Conservation (phyloP, 1,284 basidiomycete species). For the Porogramme epimiltina region DNA sequence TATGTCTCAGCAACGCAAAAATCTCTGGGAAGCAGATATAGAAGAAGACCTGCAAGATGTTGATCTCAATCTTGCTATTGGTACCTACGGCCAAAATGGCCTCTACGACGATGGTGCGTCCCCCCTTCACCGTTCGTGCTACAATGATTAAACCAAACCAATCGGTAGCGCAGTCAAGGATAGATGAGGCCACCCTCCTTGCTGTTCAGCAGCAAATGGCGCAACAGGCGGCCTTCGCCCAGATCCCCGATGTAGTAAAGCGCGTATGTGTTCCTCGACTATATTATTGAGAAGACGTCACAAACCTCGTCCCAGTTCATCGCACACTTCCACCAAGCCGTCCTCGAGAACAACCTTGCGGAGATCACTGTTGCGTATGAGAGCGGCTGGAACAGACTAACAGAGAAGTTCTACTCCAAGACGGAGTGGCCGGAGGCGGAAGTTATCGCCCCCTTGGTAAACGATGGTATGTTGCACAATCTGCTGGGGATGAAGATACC, state of each 20-base stretch:
- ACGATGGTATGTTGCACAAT: slow-evolving; percentile 65
- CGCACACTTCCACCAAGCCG: slow-evolving; percentile 88
- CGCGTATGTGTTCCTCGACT: slow-evolving; percentile 56
- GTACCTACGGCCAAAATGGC: slow-evolving; percentile 66
- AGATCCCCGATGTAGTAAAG: slow-evolving; percentile 82
- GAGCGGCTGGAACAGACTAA: slow-evolving; percentile 95
- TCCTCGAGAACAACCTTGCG: slow-evolving; percentile 82
- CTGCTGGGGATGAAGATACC: no score
- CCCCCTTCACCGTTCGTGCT: neutral
- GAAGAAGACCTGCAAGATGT: slow-evolving; percentile 77
- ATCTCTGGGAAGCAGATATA: slow-evolving; percentile 69
- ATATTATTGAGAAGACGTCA: no score
- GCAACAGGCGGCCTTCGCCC: slow-evolving; percentile 75
- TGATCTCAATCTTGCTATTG: slow-evolving; percentile 70
- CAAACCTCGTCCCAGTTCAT: slow-evolving; percentile 63
- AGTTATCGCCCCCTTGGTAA: slow-evolving; percentile 90
- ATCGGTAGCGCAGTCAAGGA: slow-evolving; percentile 46
- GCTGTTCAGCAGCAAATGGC: slow-evolving; percentile 80
- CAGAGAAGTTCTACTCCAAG: slow-evolving; percentile 93
- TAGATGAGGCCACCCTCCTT: slow-evolving; percentile 66
- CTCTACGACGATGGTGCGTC: slow-evolving; percentile 70
- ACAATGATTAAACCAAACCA: neutral
- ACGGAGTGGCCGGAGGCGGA: slow-evolving; percentile 98
- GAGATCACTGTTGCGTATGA: slow-evolving; percentile 94
- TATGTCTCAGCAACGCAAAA: slow-evolving; percentile 65